Percentiles rank a stretch among this genome's conserved stretches.
Evolutionary conservation across 306 rosid species (phyloP).

Genomic region (Quercus glauca): DNA sequence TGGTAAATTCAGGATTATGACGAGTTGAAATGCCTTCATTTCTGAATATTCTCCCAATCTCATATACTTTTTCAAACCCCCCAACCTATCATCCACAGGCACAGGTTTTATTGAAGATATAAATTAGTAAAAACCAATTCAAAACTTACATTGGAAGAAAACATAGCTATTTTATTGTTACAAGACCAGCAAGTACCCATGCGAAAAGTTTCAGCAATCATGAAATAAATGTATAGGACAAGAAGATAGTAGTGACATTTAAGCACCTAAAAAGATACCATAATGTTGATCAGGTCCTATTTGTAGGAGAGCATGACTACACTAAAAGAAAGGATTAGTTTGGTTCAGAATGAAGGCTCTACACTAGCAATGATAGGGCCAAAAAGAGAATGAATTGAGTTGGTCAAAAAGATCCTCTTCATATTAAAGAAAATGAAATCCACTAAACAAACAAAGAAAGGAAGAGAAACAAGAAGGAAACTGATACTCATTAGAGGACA

Average conservation of each 20-base stretch:
- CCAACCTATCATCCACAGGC: slow-evolving; percentile 69
- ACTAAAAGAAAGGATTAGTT: background rate
- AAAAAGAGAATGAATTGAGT: background rate
- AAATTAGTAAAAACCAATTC: slow-evolving; percentile 1
- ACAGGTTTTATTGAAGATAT: slow-evolving; percentile 12
- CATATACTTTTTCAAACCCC: slow-evolving; percentile 92
- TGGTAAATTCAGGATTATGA: slow-evolving; percentile 97
- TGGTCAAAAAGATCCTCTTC: background rate
- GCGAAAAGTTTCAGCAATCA: background rate
- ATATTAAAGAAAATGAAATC: background rate
- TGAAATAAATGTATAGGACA: background rate
- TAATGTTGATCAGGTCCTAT: background rate
- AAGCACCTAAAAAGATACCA: background rate
- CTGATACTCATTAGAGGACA: background rate
- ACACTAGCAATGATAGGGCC: background rate
- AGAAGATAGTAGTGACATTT: background rate
- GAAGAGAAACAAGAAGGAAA: background rate
- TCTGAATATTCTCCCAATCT: slow-evolving; percentile 95
- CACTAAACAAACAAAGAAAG: background rate
- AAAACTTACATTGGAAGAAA: slow-evolving; percentile 18
- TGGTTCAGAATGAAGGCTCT: background rate
- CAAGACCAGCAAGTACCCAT: background rate
- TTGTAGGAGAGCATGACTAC: background rate
- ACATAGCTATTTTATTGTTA: background rate
- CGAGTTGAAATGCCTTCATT: slow-evolving; percentile 98